Evolutionary conservation across 148 eudicot species (phyloP).

Genomic region (Rheum nobile): DNA sequence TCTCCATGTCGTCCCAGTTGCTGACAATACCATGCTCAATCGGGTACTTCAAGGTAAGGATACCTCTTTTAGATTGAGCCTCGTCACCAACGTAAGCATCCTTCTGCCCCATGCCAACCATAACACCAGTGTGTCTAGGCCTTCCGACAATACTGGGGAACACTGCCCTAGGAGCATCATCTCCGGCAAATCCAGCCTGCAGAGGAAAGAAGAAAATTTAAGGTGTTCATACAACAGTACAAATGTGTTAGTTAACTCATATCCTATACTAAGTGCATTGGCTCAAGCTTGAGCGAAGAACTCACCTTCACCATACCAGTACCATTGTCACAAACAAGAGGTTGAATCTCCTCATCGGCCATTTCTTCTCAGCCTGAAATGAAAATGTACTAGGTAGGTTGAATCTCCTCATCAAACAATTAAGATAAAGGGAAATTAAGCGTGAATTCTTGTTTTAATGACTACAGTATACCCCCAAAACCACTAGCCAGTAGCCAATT

Average conservation of each 20-base stretch:
- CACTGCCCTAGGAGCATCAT: conserved; percentile 80
- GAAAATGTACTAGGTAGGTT: conserved; percentile 8
- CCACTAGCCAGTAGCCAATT: not conserved
- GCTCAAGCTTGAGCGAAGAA: not conserved
- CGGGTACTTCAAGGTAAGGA: conserved; percentile 60
- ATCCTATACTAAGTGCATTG: not conserved
- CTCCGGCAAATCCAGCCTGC: conserved; percentile 81
- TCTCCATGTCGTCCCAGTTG: conserved; percentile 87
- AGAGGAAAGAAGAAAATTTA: not conserved
- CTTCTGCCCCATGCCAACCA: conserved; percentile 86
- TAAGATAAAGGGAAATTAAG: not conserved
- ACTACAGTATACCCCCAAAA: not conserved
- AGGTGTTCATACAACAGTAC: not conserved
- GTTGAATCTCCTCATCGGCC: conserved; percentile 41
- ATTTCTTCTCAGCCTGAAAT: conserved; percentile 16
- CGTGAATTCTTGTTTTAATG: not conserved
- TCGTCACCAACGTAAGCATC: conserved; percentile 82
- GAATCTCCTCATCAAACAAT: conserved; percentile 19
- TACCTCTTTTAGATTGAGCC: conserved; percentile 75
- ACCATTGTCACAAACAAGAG: conserved; percentile 44
- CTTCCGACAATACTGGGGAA: conserved; percentile 77
- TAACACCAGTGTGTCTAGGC: conserved; percentile 78
- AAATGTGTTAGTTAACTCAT: not conserved
- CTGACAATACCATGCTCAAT: conserved; percentile 78
- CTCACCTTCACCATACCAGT: conserved; percentile 39